phyloP scores from a whole-genome alignment of 2,329 filamentous ascomycete genomes.

The Mycocentrospora acerina region DNA sequence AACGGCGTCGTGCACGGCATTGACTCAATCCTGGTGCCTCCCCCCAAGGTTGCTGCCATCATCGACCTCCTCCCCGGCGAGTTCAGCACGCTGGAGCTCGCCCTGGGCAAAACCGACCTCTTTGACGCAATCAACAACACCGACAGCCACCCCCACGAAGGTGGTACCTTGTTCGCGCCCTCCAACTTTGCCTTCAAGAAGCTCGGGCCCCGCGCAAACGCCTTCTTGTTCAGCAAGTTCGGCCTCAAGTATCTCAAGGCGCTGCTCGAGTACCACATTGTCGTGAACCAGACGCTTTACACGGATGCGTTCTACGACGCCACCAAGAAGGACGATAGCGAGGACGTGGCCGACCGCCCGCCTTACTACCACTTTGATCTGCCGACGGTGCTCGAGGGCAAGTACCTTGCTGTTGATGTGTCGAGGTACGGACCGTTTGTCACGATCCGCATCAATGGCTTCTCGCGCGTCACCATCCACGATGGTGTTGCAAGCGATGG shows the following conservation, averaged over 20 bases:
- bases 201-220: constrained; percentile 72
- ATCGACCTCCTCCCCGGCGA: constrained; percentile 65
- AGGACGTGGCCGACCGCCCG: constrained; percentile 19
- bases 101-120: constrained; percentile 72
- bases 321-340: constrained; percentile 33
- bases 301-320: constrained; percentile 74
- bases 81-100: constrained; percentile 79
- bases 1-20: constrained; percentile 83
- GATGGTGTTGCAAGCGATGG: constrained; percentile 78
- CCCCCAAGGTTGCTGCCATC: constrained; percentile 64
- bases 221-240: constrained; percentile 78
- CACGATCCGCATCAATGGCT: constrained; percentile 74
- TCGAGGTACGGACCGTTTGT: constrained; percentile 67
- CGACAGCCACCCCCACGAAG: constrained; percentile 49
- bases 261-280: constrained; percentile 76
- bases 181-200: constrained; percentile 77
- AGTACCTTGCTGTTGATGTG: constrained; percentile 71
- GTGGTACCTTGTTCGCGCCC: constrained; percentile 79
- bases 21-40: constrained; percentile 74
- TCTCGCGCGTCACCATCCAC: constrained; percentile 62
- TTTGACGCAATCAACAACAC: constrained; percentile 58
- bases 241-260: constrained; percentile 77
- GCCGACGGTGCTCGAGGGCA: constrained; percentile 68
- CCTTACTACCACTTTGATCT: constrained; percentile 67
- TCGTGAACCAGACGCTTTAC: constrained; percentile 74